These are phyloP conservation scores for Discostella stelligeroides DNA, from an alignment of 108 stramenopile species.

Conservation along the genomic window DNA sequence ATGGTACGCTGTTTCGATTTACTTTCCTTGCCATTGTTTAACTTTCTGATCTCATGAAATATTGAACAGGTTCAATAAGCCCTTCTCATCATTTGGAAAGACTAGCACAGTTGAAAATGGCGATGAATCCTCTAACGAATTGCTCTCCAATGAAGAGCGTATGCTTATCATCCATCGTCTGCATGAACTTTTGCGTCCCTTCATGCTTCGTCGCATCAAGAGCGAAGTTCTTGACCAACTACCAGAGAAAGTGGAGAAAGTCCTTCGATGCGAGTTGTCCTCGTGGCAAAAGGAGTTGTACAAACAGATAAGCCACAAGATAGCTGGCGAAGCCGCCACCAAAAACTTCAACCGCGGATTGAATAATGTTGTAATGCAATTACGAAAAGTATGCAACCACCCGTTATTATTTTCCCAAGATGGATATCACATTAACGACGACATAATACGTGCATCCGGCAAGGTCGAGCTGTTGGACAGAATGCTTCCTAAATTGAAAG, in stretches of 20 bases:
- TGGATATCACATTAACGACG: conserved; percentile 80
- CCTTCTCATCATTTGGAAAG: conserved; percentile 80
- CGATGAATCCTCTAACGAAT: conserved; percentile 58
- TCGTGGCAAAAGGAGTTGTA: conserved; percentile 89
- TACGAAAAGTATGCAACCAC: conserved; percentile 92
- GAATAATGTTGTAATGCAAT: conserved; percentile 93
- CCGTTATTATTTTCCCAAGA: conserved; percentile 85
- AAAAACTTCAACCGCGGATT: conserved; percentile 65
- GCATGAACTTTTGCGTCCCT: conserved; percentile 90
- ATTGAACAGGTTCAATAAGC: conserved; percentile 80
- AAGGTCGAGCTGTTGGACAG: conserved; percentile 92
- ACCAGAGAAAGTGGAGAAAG: conserved; percentile 92
- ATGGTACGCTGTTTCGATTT: conserved; percentile 18
- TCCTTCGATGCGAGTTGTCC: conserved; percentile 83
- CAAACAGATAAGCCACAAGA: conserved; percentile 79
- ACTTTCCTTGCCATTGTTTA: neutral
- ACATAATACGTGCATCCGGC: conserved; percentile 84
- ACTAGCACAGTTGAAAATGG: conserved; percentile 23
- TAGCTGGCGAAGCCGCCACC: conserved; percentile 60
- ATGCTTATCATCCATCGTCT: conserved; percentile 92
- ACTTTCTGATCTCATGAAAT: neutral
- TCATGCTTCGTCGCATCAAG: conserved; percentile 93
- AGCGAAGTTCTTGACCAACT: conserved; percentile 86
- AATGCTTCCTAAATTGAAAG: conserved; percentile 90
- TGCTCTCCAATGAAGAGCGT: conserved; percentile 83